Conservation (phyloP, 2,329 filamentous ascomycete species). For the Gaeumannomyces sp. region DNA sequence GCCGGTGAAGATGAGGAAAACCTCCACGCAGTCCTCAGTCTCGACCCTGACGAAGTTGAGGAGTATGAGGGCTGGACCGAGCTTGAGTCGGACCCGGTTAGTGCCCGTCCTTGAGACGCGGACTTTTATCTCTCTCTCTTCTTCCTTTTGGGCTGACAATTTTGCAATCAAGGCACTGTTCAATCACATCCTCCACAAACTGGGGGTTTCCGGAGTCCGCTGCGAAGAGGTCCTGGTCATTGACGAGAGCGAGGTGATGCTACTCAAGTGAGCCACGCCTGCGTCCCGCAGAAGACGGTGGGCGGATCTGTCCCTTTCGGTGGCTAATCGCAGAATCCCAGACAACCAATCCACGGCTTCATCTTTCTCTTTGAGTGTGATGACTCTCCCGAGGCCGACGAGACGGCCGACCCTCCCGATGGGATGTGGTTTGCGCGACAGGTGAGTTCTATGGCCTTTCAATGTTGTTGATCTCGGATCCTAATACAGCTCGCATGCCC, state of each 20-base stretch:
- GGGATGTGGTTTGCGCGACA: conserved; percentile 93
- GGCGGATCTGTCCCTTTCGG: not conserved
- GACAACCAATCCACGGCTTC: conserved; percentile 73
- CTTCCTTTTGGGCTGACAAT: not conserved
- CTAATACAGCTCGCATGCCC: conserved; percentile 12
- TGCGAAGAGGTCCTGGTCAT: conserved; percentile 72
- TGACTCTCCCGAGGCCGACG: conserved; percentile 43
- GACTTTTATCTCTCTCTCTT: not conserved
- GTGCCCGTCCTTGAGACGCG: conserved; percentile 20
- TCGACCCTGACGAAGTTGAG: conserved; percentile 45
- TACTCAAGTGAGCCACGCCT: conserved; percentile 49
- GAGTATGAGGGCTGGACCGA: conserved; percentile 73
- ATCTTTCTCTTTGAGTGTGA: conserved; percentile 79
- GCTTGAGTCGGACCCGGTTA: conserved; percentile 82
- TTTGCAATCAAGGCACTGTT: conserved; percentile 63
- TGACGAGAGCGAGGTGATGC: conserved; percentile 57
- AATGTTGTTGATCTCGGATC: not conserved
- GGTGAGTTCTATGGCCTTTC: conserved; percentile 35
- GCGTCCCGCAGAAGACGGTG: conserved; percentile 7
- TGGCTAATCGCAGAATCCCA: conserved; percentile 25
- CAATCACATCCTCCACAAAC: conserved; percentile 73
- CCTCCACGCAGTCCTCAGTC: conserved; percentile 31
- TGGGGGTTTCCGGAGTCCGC: conserved; percentile 68
- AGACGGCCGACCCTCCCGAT: conserved; percentile 47
- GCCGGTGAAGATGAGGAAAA: conserved; percentile 31